Percentiles rank a stretch among this genome's conserved stretches.
Conservation (phyloP, 495 filamentous ascomycete genomes). For the Geoglossum glabrum region DNA sequence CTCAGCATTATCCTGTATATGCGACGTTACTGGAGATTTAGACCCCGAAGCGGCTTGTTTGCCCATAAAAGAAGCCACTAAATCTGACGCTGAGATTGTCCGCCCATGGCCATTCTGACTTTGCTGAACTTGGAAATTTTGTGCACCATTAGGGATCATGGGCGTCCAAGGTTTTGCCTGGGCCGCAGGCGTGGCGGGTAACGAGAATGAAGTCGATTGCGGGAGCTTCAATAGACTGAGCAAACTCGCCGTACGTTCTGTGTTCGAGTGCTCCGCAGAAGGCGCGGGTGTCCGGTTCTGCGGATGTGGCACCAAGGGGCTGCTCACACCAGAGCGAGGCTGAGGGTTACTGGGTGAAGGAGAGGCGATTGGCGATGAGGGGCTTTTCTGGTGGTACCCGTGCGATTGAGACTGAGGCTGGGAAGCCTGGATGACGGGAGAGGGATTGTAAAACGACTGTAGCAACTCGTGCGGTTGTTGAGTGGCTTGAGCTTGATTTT, state of each 20-base stretch:
- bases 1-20: conserved; percentile 10
- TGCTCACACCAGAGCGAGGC: conserved; percentile 26
- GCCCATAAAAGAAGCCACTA: conserved; percentile 39
- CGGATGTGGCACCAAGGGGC: conserved; percentile 26
- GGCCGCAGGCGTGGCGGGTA: conserved; percentile 15
- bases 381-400: conserved; percentile 1
- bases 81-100: conserved; percentile 39
- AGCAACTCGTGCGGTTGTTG: background rate
- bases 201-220: conserved; percentile 21
- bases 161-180: conserved; percentile 12
- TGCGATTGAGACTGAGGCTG: background rate
- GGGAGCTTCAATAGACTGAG: conserved; percentile 79
- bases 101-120: conserved; percentile 25
- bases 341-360: conserved; percentile 1
- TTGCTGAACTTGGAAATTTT: background rate
- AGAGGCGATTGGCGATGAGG: conserved; percentile 6
- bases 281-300: conserved; percentile 14
- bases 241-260: conserved; percentile 47
- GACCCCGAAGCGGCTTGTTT: conserved; percentile 10
- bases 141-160: conserved; percentile 2
- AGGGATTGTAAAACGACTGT: background rate
- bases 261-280: conserved; percentile 21
- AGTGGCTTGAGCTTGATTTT: background rate
- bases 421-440: background rate
- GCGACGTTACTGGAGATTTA: conserved; percentile 16